Evolutionary conservation across 257 asterid species (phyloP), one percentile per base, ranked within the genome.

Genomic region (Fraxinus americana): DNA sequence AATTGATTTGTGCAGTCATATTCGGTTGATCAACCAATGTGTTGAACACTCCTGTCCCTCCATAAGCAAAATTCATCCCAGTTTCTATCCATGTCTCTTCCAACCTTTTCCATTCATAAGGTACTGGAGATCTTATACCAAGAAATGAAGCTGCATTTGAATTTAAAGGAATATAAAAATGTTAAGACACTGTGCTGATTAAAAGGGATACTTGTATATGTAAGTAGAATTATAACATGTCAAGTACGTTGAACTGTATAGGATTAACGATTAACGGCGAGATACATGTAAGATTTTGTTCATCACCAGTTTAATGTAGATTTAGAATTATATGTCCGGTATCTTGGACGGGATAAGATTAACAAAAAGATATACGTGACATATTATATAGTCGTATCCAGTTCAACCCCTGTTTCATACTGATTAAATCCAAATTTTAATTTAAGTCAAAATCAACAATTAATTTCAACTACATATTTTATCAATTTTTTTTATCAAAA

Each of bases 31-130:
- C 79, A 75, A 84, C 89, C 76, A 79, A 17, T 1, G 96, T 90
- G 63, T 76, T 77, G 82, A 88, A 90, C 5, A 90, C 97, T 23
- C 97, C 96, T 0, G 94, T 89, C 72, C 97, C 97, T 73, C 94
- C 96, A 30, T 86, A 70, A 1, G 97, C 97, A 73, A 85, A 92
- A 75, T 92, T 92, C 2, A 92, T 77, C 19, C 97, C 97, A 50
- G 83, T 30, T 48, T 27, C 14, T 36, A 19, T 54, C 8, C 82
- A 65, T 72, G 48, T 73, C 75, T 66, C 74, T 1, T 81, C 73
- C 5, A 19, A 50, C 23, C 38, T 63, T 78, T 75, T 82, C 78
- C 77, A 71, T 35, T 39, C 75, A 30, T 82, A 87, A 2, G 95
- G 79, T 50, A 38, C 1, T 36, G 97, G 97, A 14, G 95, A 83